Evolutionary conservation across 208 protist genomes (phyloP).

Genomic region (Crithidia expoeki): DNA sequence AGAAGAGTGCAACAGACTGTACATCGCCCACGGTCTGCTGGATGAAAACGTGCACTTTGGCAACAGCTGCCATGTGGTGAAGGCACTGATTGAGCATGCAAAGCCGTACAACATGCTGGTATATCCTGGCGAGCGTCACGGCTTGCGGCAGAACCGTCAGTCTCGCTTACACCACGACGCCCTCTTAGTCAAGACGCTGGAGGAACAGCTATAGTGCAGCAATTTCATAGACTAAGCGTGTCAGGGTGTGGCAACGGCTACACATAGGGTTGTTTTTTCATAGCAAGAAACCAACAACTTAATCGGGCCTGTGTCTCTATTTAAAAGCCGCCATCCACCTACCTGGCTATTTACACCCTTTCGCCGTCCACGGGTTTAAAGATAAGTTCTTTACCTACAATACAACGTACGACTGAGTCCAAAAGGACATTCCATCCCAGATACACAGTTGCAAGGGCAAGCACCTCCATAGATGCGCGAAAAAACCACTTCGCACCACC

Average conservation of each 20-base stretch:
- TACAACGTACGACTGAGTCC: too few species aligned
- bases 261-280: slow-evolving; percentile 3
- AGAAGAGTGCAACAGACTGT: slow-evolving; percentile 86
- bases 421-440: too few species aligned
- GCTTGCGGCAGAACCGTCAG: slow-evolving; percentile 68
- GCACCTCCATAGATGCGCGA: too few species aligned
- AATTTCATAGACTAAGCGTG: not conserved
- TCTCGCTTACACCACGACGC: slow-evolving; percentile 81
- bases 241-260: not conserved
- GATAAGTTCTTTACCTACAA: too few species aligned
- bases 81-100: slow-evolving; percentile 67
- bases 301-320: too few species aligned
- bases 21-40: slow-evolving; percentile 91
- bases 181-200: slow-evolving; percentile 70
- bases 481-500: too few species aligned
- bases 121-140: slow-evolving; percentile 91
- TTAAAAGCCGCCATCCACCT: too few species aligned
- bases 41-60: slow-evolving; percentile 96
- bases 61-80: slow-evolving; percentile 77
- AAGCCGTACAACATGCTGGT: slow-evolving; percentile 90
- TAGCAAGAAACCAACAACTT: too few species aligned
- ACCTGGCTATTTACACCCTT: too few species aligned
- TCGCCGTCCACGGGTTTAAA: too few species aligned
- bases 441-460: too few species aligned
- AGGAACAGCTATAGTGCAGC: slow-evolving; percentile 40